Percentiles rank a stretch among this genome's conserved stretches.
Evolutionary conservation across 164 flowering plant genomes (phyloP).

Genomic region (Vitis riparia): DNA sequence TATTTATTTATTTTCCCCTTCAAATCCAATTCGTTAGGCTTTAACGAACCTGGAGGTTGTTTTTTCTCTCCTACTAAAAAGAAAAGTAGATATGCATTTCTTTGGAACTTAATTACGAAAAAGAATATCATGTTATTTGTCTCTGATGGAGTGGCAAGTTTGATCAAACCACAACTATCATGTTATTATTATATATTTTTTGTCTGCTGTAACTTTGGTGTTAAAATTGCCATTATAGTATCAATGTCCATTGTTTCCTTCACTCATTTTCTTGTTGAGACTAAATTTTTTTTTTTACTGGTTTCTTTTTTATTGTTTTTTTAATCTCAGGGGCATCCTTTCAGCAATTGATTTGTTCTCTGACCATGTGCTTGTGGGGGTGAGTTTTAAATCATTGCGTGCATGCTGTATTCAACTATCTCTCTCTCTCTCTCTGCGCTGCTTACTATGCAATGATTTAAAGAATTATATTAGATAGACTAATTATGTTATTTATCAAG

Average conservation of each 20-base stretch:
- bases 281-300: not conserved
- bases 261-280: not conserved
- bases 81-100: too few species aligned
- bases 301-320: constrained; percentile 2
- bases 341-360: constrained; percentile 84
- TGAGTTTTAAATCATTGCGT: constrained; percentile 40
- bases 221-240: not conserved
- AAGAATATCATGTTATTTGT: too few species aligned
- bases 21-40: too few species aligned
- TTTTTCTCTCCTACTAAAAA: too few species aligned
- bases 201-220: not conserved
- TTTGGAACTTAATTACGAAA: too few species aligned
- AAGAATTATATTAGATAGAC: not conserved
- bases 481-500: not conserved
- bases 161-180: too few species aligned
- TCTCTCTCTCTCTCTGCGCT: not conserved
- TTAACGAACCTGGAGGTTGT: too few species aligned
- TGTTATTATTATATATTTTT: too few species aligned
- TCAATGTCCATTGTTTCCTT: not conserved
- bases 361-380: constrained; percentile 79
- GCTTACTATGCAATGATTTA: not conserved
- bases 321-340: constrained; percentile 76
- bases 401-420: not conserved
- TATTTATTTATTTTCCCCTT: too few species aligned
- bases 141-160: too few species aligned